Base-by-base conservation (phyloP, 2,329 filamentous ascomycete genomes). In the Aspergillus latus region DNA sequence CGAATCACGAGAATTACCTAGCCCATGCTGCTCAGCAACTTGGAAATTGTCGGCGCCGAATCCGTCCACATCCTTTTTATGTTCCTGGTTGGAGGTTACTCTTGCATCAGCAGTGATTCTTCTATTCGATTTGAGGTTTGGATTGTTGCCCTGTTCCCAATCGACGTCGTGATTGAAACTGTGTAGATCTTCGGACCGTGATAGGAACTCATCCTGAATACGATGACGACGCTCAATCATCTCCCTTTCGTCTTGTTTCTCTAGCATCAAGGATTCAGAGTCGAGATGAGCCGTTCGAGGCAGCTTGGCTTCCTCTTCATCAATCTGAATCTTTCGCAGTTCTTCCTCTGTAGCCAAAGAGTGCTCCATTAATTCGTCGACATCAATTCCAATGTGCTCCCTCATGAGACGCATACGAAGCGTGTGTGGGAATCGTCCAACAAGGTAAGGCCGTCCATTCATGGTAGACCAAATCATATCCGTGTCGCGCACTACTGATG, bases 351-450 rank as follows among this genome's bases (percentile, higher is more conserved):
- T 84, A 63, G 84, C 82, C 49, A 88, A 82, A 63, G 92, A 87
- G 59, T 93, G 85, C 68, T 94, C 90, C 68, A 90, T 85, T 58
- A 97, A 87, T 67, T 90, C 89, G 71, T 99, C 94, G 3, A 96
- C 91, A 68, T 97, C 92, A 39, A 97, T 79, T n/a, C 94, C 94
- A 30, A 99, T 80, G 76, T 99, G 94, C 74, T 99, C 94, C 60
- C 93, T 85, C 94, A 97, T 97, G 49, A 97, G 80, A 28, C 94
- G 88, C 78, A 97, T 87, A 30, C 94, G 90, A 51, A 99, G 82
- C 0, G 91, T 94, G 71, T 97, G 92, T 5, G 94, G 90, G 73
- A 97, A 99, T 28, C 90, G 86, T 43, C 92, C 92, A 37, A 97
- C 94, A 54, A 88, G 86, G 72, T 96, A 99, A 4, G 92, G 90